Percentiles rank a stretch among this genome's conserved stretches.
phyloP scores from a whole-genome alignment of 257 asterid species.

The Solanum sejunctum region DNA sequence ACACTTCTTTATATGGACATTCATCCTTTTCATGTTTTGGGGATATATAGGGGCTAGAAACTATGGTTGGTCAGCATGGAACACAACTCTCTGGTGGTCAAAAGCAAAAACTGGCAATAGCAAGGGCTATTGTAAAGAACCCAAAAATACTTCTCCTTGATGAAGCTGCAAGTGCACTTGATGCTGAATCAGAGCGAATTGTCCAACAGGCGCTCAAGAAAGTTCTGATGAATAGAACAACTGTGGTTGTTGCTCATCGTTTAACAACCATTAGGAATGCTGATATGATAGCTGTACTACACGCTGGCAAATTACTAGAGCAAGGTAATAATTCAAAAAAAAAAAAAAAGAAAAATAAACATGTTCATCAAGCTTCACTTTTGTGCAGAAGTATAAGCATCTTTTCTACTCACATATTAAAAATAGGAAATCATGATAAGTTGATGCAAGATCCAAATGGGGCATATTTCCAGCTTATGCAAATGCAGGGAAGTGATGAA shows the following conservation, averaged over 20 bases:
- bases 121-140: conserved; percentile 15
- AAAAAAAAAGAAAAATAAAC: no score
- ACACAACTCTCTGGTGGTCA: conserved; percentile 29
- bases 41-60: conserved; percentile 18
- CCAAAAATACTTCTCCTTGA: conserved; percentile 21
- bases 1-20: conserved; percentile 1
- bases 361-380: no score
- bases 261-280: conserved; percentile 8
- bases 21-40: background rate
- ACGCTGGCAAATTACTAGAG: conserved; percentile 16
- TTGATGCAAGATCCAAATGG: conserved; percentile 7
- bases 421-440: conserved; percentile 17
- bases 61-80: conserved; percentile 19
- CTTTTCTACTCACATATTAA: background rate
- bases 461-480: conserved; percentile 6
- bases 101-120: conserved; percentile 21
- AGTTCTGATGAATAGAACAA: conserved; percentile 1
- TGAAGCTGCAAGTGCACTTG: conserved; percentile 28
- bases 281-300: conserved; percentile 13
- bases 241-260: conserved; percentile 11
- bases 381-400: background rate
- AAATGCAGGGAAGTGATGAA: background rate
- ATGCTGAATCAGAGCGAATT: conserved; percentile 12
- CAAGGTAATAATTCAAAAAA: conserved; percentile 8
- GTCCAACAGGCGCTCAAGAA: conserved; percentile 7